Evolutionary conservation across 352 stramenopile species (phyloP), one percentile per base, ranked within the genome.

Genomic region (Globisporangium lucens): DNA sequence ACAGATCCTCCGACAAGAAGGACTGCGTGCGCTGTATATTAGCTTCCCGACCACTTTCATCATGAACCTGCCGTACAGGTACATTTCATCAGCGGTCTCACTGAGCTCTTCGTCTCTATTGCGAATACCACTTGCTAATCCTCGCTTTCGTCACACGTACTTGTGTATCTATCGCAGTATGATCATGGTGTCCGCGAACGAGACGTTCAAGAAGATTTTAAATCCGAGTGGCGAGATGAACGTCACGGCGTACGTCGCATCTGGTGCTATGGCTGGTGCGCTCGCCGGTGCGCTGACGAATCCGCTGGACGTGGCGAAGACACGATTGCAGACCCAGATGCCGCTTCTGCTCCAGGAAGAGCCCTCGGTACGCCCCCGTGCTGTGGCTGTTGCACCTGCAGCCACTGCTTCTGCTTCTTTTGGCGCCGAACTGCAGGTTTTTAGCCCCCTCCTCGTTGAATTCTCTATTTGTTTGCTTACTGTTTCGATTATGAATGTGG

Each of bases 221-320:
- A 97, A 97, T 68, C 93, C 93, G 63, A 84, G 78, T 41, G 83
- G 80, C 66, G 84, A 91, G 62, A 89, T 93, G 77, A 94, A 96
- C 84, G 89, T 95, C 51, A 74, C 75, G 51, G 96, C 93, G 38
- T 98, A 97, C 65, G 79, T 99, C 30, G 69, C 97, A 1, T 97
- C 95, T 27, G 97, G 97, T 29, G 91, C 90, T 12, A 79, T 97
- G n/a, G 96, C 97, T 17, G 97, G 98, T 47, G 92, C 91, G 22
- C 61, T 99, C 55, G 87, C 87, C 75, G 87, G 87, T 30, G 91
- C 89, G 29, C 52, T 97, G 20, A 99, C 98, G 27, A 99, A 97
- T 61, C 98, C 98, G 24, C 80, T 99, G 66, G 98, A 99, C 86
- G 94, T 99, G 36, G 92, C 99, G 59, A 99, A 99, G 82, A 99